Evolutionary conservation across 192 early-diverging fungal genomes (phyloP).

Genomic region (Phycomyces nitens): DNA sequence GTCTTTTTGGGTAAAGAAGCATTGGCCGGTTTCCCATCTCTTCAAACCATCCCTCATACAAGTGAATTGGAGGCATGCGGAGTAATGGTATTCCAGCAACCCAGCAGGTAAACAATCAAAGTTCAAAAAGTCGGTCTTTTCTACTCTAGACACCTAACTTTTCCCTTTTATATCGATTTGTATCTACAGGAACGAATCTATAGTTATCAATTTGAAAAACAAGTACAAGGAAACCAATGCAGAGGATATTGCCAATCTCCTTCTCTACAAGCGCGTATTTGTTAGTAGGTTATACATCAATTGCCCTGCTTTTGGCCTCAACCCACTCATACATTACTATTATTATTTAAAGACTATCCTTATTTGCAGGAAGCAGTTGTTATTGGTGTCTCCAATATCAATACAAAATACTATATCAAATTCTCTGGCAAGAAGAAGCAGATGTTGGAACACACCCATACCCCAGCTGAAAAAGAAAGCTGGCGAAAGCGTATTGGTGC

Average conservation of each 20-base stretch:
- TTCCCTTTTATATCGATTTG: too few relatives aligned
- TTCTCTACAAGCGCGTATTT: conserved; percentile 61
- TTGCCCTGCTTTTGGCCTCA: too few relatives aligned
- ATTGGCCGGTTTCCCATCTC: conserved; percentile 85
- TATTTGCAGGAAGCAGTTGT: conserved; percentile 82
- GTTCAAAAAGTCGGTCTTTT: too few relatives aligned
- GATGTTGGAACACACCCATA: conserved; percentile 41
- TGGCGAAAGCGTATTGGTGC: conserved; percentile 61
- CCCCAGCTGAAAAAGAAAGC: conserved; percentile 36
- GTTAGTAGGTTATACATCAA: conserved; percentile 39
- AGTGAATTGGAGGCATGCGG: conserved; percentile 69
- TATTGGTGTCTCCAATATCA: conserved; percentile 68
- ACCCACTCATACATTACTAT: too few relatives aligned
- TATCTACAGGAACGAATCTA: conserved; percentile 60
- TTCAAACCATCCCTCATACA: conserved; percentile 75
- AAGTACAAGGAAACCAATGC: conserved; percentile 45
- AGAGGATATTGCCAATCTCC: conserved; percentile 52
- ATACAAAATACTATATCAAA: conserved; percentile 55
- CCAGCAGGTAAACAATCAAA: conserved; percentile 53
- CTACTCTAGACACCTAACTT: too few relatives aligned
- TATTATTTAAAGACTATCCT: conserved; percentile 66
- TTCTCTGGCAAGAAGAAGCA: conserved; percentile 45
- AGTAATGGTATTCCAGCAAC: conserved; percentile 83
- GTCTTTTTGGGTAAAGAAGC: conserved; percentile 56
- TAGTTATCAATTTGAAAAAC: conserved; percentile 63